Percentiles rank a stretch among this genome's conserved stretches.
Evolutionary conservation across 176 grass and related monocot species (phyloP).

Genomic region (Juncus inflexus): DNA sequence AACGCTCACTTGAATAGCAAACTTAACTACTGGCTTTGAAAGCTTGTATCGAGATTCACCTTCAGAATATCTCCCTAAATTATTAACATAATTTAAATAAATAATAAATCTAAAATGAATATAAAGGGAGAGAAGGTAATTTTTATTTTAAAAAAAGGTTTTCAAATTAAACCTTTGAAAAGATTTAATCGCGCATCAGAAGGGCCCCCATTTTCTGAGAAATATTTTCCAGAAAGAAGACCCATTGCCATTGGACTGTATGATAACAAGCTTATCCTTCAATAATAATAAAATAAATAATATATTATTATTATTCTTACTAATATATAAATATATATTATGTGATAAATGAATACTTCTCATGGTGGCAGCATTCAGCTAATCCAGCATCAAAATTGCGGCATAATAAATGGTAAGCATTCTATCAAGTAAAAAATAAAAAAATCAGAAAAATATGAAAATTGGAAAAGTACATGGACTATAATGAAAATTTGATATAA

Average conservation of each 20-base stretch:
- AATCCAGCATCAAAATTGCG: slow-evolving; percentile 81
- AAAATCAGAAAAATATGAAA: not conserved
- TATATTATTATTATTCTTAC: not conserved
- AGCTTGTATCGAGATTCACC: slow-evolving; percentile 92
- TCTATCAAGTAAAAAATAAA: slow-evolving; percentile 35
- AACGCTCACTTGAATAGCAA: slow-evolving; percentile 49
- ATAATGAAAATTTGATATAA: not conserved
- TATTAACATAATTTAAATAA: slow-evolving; percentile 19
- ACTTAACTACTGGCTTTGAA: slow-evolving; percentile 43
- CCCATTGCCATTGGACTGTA: slow-evolving; percentile 98
- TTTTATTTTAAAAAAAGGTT: no score
- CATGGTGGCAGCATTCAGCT: slow-evolving; percentile 90
- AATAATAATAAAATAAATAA: slow-evolving; percentile 6
- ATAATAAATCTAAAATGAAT: no score
- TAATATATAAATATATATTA: not conserved
- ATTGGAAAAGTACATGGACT: not conserved
- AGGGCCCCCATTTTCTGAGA: slow-evolving; percentile 30
- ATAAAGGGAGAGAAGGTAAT: no score
- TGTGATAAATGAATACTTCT: slow-evolving; percentile 37
- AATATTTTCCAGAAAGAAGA: slow-evolving; percentile 90
- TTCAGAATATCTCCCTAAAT: slow-evolving; percentile 74
- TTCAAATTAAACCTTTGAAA: slow-evolving; percentile 53
- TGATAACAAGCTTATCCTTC: slow-evolving; percentile 68
- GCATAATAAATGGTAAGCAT: slow-evolving; percentile 78
- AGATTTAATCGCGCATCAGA: slow-evolving; percentile 79